Percentiles rank a stretch among this genome's conserved stretches.
Conservation (phyloP, 345 rosid species). For the Turritis glabra region DNA sequence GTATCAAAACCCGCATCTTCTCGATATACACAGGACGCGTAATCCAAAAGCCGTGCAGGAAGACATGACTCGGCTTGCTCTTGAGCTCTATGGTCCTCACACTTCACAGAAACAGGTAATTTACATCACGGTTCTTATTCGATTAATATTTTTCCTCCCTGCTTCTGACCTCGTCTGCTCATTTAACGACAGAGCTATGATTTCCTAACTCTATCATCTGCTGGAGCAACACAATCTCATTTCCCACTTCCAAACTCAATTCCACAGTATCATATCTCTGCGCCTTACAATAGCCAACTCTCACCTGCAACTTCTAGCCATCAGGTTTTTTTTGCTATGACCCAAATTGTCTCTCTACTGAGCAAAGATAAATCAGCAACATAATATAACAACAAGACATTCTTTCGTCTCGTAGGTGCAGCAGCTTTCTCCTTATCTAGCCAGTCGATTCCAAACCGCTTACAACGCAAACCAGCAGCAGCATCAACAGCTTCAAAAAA, state of each 20-base stretch:
- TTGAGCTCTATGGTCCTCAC: constrained; percentile 17
- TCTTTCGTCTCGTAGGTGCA: constrained; percentile 44
- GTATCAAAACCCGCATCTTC: constrained; percentile 25
- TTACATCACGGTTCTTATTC: constrained; percentile 3
- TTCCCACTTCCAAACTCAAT: constrained; percentile 42
- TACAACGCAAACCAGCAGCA: constrained; percentile 45
- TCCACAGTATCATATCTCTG: constrained; percentile 41
- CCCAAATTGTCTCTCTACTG: background rate
- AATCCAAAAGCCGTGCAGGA: constrained; percentile 23
- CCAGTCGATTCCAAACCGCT: constrained; percentile 41
- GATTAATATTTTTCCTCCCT: constrained; percentile 3
- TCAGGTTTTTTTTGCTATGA: constrained; percentile 51
- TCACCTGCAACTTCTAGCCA: constrained; percentile 48
- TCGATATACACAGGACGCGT: constrained; percentile 23
- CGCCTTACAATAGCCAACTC: constrained; percentile 47
- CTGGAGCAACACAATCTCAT: constrained; percentile 45
- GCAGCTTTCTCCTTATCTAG: constrained; percentile 44
- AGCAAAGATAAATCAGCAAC: background rate
- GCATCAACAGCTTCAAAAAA: constrained; percentile 45
- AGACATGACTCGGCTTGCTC: constrained; percentile 25
- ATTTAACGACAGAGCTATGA: constrained; percentile 51
- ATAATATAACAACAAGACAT: background rate
- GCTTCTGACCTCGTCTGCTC: constrained; percentile 24
- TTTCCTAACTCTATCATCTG: constrained; percentile 59
- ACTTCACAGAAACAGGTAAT: constrained; percentile 53